phyloP scores from a whole-genome alignment of 495 filamentous ascomycete species.

The Penicillium paxilli region DNA sequence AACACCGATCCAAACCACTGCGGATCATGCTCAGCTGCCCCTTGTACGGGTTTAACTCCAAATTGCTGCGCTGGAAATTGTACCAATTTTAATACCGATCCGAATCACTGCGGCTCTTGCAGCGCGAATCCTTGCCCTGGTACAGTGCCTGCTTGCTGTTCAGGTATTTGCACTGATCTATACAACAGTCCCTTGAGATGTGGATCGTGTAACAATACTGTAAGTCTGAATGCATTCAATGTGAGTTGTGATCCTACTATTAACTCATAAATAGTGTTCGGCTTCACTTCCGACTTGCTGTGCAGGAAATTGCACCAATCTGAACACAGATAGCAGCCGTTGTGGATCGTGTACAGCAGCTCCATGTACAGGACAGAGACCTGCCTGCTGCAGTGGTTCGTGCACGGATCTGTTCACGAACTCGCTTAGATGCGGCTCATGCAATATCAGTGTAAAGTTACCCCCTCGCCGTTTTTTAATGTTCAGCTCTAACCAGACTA shows the following conservation, averaged over 20 bases:
- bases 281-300: neutral
- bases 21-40: neutral
- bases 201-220: neutral
- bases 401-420: neutral
- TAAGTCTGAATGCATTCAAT: neutral
- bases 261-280: neutral
- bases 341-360: too few species aligned
- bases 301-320: neutral
- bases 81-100: neutral
- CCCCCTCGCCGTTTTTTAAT: neutral
- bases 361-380: neutral
- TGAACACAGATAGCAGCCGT: neutral
- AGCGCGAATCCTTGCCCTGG: too few species aligned
- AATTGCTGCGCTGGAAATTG: neutral
- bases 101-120: too few species aligned
- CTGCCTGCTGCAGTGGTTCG: neutral
- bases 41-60: neutral
- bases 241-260: too few species aligned
- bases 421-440: neutral
- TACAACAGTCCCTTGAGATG: neutral
- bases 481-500: too few species aligned
- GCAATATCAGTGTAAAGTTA: neutral
- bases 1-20: neutral
- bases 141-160: too few species aligned
- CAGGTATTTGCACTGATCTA: too few species aligned